Percentiles rank a stretch among this genome's conserved stretches.
phyloP scores from a whole-genome alignment of 176 grass and related monocot genomes.

The Phoenix roebelenii region DNA sequence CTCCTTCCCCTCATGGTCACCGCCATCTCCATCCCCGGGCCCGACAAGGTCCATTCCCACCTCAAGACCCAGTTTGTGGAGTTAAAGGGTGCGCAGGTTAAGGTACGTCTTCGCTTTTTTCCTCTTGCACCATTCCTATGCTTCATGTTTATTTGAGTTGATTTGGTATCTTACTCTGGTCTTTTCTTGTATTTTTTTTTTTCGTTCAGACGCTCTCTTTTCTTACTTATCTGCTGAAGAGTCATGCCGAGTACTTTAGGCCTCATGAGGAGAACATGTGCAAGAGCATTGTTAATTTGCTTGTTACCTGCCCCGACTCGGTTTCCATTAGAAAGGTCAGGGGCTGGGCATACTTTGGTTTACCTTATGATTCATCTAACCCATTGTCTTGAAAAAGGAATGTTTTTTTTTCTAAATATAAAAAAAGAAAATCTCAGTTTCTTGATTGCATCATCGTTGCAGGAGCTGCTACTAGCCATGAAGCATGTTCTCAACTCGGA shows the following conservation, averaged over 20 bases:
- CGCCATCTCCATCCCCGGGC: constrained; percentile 74
- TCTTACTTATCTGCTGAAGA: constrained; percentile 88
- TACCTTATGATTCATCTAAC: no score
- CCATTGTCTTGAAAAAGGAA: no score
- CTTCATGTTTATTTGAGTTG: background rate
- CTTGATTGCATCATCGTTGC: background rate
- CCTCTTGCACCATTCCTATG: background rate
- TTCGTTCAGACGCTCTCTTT: constrained; percentile 81
- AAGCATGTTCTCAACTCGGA: constrained; percentile 96
- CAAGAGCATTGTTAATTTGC: constrained; percentile 98
- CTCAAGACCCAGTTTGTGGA: constrained; percentile 80
- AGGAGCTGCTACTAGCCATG: constrained; percentile 91
- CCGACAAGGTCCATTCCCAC: constrained; percentile 66
- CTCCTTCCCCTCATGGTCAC: constrained; percentile 86
- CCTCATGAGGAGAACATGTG: constrained; percentile 97
- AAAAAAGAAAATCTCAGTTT: no score
- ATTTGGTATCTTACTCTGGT: constrained; percentile 5
- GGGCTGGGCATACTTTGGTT: background rate
- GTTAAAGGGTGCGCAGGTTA: constrained; percentile 92
- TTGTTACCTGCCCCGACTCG: constrained; percentile 95
- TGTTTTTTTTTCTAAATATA: no score
- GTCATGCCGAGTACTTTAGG: constrained; percentile 86
- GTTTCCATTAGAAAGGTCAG: constrained; percentile 93
- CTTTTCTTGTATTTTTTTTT: constrained; percentile 23
- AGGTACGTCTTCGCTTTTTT: constrained; percentile 30